Evolutionary conservation across 2,329 filamentous ascomycete genomes (phyloP), one percentile per base, ranked within the genome.

Genomic region (Dactylonectria estremocensis): DNA sequence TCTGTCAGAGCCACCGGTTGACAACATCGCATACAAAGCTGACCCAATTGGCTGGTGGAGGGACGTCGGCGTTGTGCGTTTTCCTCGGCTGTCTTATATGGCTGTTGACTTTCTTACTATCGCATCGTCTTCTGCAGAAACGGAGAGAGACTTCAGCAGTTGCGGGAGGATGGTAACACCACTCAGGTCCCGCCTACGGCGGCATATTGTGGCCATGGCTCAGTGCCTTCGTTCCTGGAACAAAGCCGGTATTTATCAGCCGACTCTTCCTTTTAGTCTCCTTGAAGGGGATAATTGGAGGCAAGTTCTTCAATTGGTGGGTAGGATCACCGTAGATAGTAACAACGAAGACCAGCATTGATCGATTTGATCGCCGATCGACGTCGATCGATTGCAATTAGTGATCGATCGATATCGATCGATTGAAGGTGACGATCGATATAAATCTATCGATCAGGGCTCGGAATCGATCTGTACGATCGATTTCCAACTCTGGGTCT

Each of bases 121-220:
- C 49, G 49, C 49, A n/a, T 52, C 49, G 49, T 52, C 49, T 18
- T 52, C 49, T n/a, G 24, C 49, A 31, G 49, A 52, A 52, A 52
- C 49, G 49, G 49, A 52, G 49, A 52, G 49, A 33, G 49, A 53
- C 28, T 50, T 50, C 22, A 28, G 48, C 48, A 50, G 48, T 50
- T 50, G 48, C 48, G 48, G 48, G 48, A 50, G 48, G 48, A 50
- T 50, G 48, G 48, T 28, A 50, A 50, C 48, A 50, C 48, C 48
- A 28, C 48, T 50, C 11, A 28, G 48, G 28, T 50, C 48, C 28
- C 48, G 48, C 48, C 48, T 50, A 7, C 48, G 48, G 10, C 48
- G 22, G 20, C 48, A 50, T 50, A 50, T 50, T 50, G 48, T 50
- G 48, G 48, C 48, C 20, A 50, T 28, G 22, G 48, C 48, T 50